Base-by-base conservation (phyloP, 2,329 filamentous ascomycete species). In the Diatrype stigma region DNA sequence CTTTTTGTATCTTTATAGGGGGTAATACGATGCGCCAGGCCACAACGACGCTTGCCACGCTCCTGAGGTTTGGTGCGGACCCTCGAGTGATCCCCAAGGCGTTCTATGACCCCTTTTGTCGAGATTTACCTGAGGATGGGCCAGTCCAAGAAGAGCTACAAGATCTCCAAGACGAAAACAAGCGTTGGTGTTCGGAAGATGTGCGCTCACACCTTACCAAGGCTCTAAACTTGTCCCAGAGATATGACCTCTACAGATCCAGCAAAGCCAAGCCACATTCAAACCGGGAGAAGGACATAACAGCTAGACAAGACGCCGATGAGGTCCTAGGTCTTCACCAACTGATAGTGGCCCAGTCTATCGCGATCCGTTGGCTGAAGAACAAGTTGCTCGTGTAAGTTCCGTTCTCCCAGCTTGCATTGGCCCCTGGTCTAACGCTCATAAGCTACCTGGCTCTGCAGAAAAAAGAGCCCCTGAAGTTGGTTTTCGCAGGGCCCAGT, bases 401-500 rank as follows among this genome's bases (percentile, higher is more conserved):
- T 30, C 19, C 6, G 34, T 4, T 6, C 34, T 14, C 34, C 34
- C 23, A 40, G 34, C 23, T 28, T 14, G 23, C 16, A 17, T 2
- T 21, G 17, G 14, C 8, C 35, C 26, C 2, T 17, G 50, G 7
- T 42, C 60, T 52, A 22, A 59, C 49, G 38, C 22, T 14, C 11
- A 19, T 66, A 21, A 64, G 60, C 6, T 59, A 73, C 45, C 51
- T 72, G 1, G 53, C 63, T 1, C 50, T 66, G 14, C 57, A 62
- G 1, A 55, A 48, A 1, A 56, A 60, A 19, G 60, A 57, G 38
- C 73, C 71, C 0, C 58, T 74, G 0, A 63, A 74, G 2, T 47
- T 77, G 6, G 63, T 70, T 1, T 76, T 77, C 47, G 70, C 72
- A 3, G 76, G 75, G 0, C 70, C 72, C 0, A 73, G 70, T 34